A percentile compares a stretch with the other conserved stretches of the same genome.
These are phyloP conservation scores for Aspergillus oerlinghausenensis DNA, from an alignment of 2,329 filamentous ascomycete species.

Conservation along the genomic window DNA sequence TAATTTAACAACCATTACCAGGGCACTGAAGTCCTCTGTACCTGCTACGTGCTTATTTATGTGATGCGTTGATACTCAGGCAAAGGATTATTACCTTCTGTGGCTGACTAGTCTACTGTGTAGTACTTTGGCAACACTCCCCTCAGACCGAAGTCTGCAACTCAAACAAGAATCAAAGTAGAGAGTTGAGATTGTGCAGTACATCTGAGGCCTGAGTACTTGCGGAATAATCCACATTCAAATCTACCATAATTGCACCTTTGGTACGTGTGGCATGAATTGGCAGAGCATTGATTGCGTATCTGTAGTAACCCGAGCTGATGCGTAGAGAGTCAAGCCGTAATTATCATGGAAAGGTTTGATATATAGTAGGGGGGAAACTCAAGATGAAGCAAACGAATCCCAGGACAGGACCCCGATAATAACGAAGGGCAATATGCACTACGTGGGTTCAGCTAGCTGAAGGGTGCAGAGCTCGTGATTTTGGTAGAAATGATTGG, in stretches of 20 bases:
- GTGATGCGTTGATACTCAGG: not conserved
- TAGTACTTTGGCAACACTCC: not conserved
- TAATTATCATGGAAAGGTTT: not conserved
- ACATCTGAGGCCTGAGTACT: not conserved
- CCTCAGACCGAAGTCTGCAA: not conserved
- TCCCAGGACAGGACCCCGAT: not conserved
- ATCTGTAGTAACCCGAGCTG: not conserved
- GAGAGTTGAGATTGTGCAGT: not conserved
- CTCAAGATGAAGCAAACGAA: not conserved
- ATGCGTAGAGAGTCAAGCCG: no score
- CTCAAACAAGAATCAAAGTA: not conserved
- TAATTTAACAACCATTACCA: no score
- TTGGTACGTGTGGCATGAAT: not conserved
- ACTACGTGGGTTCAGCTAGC: not conserved
- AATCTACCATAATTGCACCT: not conserved
- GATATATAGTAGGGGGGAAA: not conserved
- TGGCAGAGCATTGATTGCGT: not conserved
- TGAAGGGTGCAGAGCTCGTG: not conserved
- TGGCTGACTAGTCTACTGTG: not conserved
- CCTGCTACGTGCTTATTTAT: not conserved
- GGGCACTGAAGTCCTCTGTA: not conserved
- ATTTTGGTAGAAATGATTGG: not conserved
- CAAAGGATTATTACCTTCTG: not conserved
- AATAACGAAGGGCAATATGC: no score
- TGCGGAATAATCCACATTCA: not conserved